Base-by-base conservation (phyloP, 208 protist species). In the Angomonas ambiguus region DNA sequence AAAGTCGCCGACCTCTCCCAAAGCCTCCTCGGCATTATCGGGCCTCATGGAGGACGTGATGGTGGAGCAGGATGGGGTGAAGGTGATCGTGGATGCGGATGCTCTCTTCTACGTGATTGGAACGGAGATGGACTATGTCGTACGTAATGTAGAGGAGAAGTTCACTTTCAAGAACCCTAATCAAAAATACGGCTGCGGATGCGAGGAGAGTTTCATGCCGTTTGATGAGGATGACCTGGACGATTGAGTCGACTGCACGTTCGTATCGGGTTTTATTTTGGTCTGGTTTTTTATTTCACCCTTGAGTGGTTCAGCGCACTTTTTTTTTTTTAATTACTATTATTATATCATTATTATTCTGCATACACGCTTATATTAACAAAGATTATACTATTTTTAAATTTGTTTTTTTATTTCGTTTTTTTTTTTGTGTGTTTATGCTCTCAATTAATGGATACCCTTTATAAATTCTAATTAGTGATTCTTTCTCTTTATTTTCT, bases 141-240 rank as follows among this genome's bases (percentile, higher is more conserved):
- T 96, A 38, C 74, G 89, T n/a, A 91, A 97, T 57, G 82, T 98
- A 16, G 88, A 94, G 67, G 88, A 96, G 61, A 97, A 98, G 70
- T 99, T 99, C 72, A 96, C 96, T 11, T 99, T 99, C 79, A 83
- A 88, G 53, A 99, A 99, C 71, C 97, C 97, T 1, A 98, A 98
- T 73, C 88, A 97, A 63, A 98, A 97, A 65, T 92, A 87, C 58
- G 82, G 82, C 11, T 99, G 97, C 77, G 97, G 97, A 18, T 99
- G 97, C 77, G 96, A 97, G 66, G 96, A 99, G 67, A 98, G 93
- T 57, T 98, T 98, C 66, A 96, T 96, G 90, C 90, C 90, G 3
- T 93, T 91, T 74, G 87, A 89, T 60, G 81, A 67, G 27, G 85
- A 93, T 58, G 85, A 95, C 57, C 35, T 87, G 59, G 78, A 84